Evolutionary conservation across 257 asterid genomes (phyloP), one percentile per base, ranked within the genome.

Genomic region (Fraxinus americana): DNA sequence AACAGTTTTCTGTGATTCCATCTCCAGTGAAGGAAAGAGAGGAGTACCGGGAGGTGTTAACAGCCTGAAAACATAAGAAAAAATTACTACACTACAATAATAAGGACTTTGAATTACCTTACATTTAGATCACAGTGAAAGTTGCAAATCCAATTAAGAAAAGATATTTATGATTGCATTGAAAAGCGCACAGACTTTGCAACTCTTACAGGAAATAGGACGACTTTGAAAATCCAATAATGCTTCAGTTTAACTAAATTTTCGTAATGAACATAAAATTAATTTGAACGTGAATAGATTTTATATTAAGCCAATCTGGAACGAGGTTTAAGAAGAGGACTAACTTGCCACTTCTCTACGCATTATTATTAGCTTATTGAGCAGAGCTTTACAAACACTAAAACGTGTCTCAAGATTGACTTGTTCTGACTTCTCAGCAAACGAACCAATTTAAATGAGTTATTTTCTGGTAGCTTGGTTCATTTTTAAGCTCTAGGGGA

Each of bases 41-140:
- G 99, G 99, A 80, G 99, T 96, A 30, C 99, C 97, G 10, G 99
- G 99, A 84, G 99, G 99, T 27, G 99, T 92, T 71, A 96, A 82
- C 76, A 96, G 98, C 99, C 99, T 96, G 97, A 83, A 83, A 82
- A 82, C 34, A 65, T 67, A 63, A 75, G 74, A 82, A 19, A 25
- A 75, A 25, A 54, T 65, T 35, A 48, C 59, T 76, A 25, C 30
- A 82, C 63, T 38, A 68, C 72, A 76, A 72, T 34, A 48, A 38
- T 27, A 69, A 70, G 12, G 72, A 61, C 29, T 48, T 39, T 29
- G 75, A 80, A 80, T 23, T 54, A 76, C 25, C 23, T 66, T 25
- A 65, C 35, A 41, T 7, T 39, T 67, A 80, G 59, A 74, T 14
- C 50, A 80, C 34, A 30, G 82, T 73, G 54, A 77, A 65, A 80